These are phyloP conservation scores for Hypoxylon sp. DNA, from an alignment of 2,329 filamentous ascomycete species.

Conservation along the genomic window DNA sequence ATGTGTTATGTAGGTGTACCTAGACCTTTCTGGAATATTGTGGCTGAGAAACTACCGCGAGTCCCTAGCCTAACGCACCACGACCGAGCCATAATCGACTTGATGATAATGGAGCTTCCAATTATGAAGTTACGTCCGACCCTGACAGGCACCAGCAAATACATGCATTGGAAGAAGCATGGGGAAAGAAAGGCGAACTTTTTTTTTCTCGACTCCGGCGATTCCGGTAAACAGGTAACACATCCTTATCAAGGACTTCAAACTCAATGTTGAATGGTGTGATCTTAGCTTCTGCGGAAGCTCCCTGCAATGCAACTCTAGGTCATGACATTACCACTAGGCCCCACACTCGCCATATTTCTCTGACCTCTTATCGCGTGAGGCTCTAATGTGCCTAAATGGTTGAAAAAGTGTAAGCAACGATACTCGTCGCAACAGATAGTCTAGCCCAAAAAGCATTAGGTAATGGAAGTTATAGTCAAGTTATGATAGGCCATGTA, in stretches of 20 bases:
- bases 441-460: constrained; percentile 11
- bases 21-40: neutral
- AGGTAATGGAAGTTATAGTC: neutral
- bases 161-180: neutral
- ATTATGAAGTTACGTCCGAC: neutral
- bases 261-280: constrained; percentile 30
- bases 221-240: constrained; percentile 16
- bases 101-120: neutral
- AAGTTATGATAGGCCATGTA: neutral
- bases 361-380: constrained; percentile 36
- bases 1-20: neutral
- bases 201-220: constrained; percentile 6
- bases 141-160: neutral
- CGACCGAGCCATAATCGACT: neutral
- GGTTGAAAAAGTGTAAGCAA: constrained; percentile 22
- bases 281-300: constrained; percentile 34
- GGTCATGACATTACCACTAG: constrained; percentile 16
- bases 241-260: constrained; percentile 27
- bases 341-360: constrained; percentile 23
- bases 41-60: neutral
- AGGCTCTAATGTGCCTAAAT: constrained; percentile 40
- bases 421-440: constrained; percentile 17
- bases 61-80: too few species aligned
- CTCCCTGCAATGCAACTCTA: constrained; percentile 39
- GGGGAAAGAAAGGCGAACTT: neutral